Evolutionary conservation across 352 stramenopile genomes (phyloP).

Genomic region (Aphanomyces euteiches): DNA sequence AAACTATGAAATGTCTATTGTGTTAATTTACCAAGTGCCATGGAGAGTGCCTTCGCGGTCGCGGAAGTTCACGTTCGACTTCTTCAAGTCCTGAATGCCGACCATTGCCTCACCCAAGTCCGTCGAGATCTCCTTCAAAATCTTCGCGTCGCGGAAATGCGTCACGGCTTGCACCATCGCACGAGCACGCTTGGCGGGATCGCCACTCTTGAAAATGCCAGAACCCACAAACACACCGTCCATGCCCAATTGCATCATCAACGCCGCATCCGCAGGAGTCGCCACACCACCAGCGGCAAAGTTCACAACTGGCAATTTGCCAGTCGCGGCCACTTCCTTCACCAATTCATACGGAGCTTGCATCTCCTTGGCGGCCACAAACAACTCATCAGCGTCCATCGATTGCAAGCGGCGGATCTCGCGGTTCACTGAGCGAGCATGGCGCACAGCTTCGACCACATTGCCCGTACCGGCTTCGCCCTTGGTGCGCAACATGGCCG

Average conservation of each 20-base stretch:
- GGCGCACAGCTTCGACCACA: slow-evolving; percentile 96
- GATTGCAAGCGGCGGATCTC: slow-evolving; percentile 89
- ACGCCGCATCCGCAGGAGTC: slow-evolving; percentile 94
- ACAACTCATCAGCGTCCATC: slow-evolving; percentile 97
- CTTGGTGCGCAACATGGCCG: slow-evolving; percentile 98
- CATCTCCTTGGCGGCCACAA: slow-evolving; percentile 96
- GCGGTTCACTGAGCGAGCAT: slow-evolving; percentile 89
- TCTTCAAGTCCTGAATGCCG: slow-evolving; percentile 95
- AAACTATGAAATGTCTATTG: neutral
- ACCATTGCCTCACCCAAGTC: slow-evolving; percentile 97
- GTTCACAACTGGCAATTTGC: slow-evolving; percentile 95
- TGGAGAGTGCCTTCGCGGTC: slow-evolving; percentile 88
- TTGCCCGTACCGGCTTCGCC: slow-evolving; percentile 98
- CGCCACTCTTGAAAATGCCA: slow-evolving; percentile 97
- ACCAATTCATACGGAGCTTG: slow-evolving; percentile 92
- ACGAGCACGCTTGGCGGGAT: slow-evolving; percentile 91
- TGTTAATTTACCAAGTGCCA: slow-evolving; percentile 55
- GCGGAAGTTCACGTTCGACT: slow-evolving; percentile 95
- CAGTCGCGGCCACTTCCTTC: slow-evolving; percentile 89
- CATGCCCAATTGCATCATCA: slow-evolving; percentile 99
- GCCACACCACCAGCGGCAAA: slow-evolving; percentile 98
- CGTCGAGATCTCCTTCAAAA: slow-evolving; percentile 95
- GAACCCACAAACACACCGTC: slow-evolving; percentile 98
- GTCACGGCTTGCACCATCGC: slow-evolving; percentile 97
- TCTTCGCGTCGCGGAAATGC: slow-evolving; percentile 96